Conservation (phyloP, 805 yeast genomes). For the Metschnikowia vanudenii region DNA sequence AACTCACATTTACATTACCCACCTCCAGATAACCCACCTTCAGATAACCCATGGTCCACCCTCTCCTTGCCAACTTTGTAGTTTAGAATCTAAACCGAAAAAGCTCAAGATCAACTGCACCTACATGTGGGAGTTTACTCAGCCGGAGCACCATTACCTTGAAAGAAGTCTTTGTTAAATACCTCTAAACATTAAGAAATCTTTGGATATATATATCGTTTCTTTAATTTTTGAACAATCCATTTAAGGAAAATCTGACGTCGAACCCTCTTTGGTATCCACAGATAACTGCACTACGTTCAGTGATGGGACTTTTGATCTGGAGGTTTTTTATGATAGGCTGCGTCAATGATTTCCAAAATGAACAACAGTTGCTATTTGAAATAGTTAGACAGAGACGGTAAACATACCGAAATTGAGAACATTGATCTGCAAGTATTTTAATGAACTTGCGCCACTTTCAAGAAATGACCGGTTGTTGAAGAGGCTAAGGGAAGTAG, state of each 20-base stretch:
- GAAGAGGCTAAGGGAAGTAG: constrained; percentile 9
- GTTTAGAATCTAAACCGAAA: constrained; percentile 45
- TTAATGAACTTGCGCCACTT: constrained; percentile 17
- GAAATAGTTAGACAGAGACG: constrained; percentile 34
- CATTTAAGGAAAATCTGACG: constrained; percentile 3
- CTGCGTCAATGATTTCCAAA: constrained; percentile 37
- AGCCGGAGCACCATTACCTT: constrained; percentile 33
- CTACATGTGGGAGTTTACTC: constrained; percentile 42
- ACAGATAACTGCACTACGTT: constrained; percentile 18
- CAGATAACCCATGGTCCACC: no score
- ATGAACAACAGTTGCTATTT: constrained; percentile 37
- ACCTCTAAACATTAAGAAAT: constrained; percentile 21
- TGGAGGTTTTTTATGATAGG: constrained; percentile 35
- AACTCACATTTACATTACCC: no score
- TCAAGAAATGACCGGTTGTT: constrained; percentile 8
- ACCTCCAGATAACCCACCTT: no score
- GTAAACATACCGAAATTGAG: constrained; percentile 42
- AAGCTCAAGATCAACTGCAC: constrained; percentile 40
- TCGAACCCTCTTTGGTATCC: not conserved
- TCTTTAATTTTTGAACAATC: constrained; percentile 6
- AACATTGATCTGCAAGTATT: constrained; percentile 35
- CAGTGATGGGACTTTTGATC: constrained; percentile 15
- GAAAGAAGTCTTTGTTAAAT: constrained; percentile 19
- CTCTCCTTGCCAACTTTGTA: constrained; percentile 46
- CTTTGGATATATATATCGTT: constrained; percentile 19